Evolutionary conservation across 225 moss, liverwort and hornwort species (phyloP), one percentile per base, ranked within the genome.

Genomic region (Ulota crispa): DNA sequence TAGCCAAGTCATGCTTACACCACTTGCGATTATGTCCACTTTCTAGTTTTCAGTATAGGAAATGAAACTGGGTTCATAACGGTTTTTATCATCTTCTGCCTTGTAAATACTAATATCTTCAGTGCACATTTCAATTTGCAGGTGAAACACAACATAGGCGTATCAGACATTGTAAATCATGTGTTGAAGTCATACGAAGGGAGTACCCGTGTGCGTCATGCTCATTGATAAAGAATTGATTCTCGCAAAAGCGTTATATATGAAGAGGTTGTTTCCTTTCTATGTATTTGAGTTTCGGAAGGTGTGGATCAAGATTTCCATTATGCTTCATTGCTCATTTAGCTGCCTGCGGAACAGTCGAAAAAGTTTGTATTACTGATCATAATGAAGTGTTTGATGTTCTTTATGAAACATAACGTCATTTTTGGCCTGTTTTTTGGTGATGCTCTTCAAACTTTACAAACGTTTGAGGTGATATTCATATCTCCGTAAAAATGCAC

Each of bases 141-240:
- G 91, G 91, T 91, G 76, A 91, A 91, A 68, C 91, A 91, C 83
- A 88, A 86, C 26, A 26, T 88, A 30, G 91, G 91, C n/a, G 88
- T 91, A 11, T 42, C 78, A 37, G 83, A 81, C 67, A 91, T 91
- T 36, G 1, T 91, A n/a, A 85, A 81, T 45, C 61, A 89, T 62
- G 83, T 91, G 12, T 81, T 91, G 79, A 91, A 87, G 85, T 83
- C 53, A 34, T 77, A 78, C 34, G 71, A 83, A 75, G 64, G 74
- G 30, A 88, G 18, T 39, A 32, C 78, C 14, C 80, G 77, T 67
- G 23, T 78, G 31, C 69, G 20, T 60, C 87, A 59, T 77, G 8
- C 16, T 15, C 84, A 72, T 72, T 63, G 24, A 37, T 81, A 68
- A 27, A 3, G 14, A 37, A 55, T 50, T 66, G 60, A 26, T 31